Conservation (phyloP, 306 rosid species). For the Geum urbanum region DNA sequence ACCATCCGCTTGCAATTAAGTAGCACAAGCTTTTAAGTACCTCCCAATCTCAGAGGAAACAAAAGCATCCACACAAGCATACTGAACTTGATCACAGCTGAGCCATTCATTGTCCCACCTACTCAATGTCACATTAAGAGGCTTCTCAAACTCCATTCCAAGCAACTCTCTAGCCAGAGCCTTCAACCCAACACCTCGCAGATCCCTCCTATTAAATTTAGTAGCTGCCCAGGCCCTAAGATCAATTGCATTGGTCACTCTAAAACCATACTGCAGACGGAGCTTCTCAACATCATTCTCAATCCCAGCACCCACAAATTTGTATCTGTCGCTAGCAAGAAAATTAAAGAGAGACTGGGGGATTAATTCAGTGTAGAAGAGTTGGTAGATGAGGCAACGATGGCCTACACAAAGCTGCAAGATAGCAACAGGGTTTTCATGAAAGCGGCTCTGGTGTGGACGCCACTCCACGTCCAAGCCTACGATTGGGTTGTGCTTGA, state of each 20-base stretch:
- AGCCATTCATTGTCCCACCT: slow-evolving; percentile 52
- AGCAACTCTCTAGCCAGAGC: slow-evolving; percentile 27
- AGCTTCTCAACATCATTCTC: slow-evolving; percentile 33
- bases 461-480: slow-evolving; percentile 54
- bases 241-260: slow-evolving; percentile 29
- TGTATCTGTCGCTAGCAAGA: slow-evolving; percentile 5
- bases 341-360: slow-evolving; percentile 34
- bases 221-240: slow-evolving; percentile 27
- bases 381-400: slow-evolving; percentile 36
- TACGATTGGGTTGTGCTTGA: slow-evolving; percentile 18
- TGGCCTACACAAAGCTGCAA: slow-evolving; percentile 41
- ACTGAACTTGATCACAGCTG: slow-evolving; percentile 32
- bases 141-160: slow-evolving; percentile 38
- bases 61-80: slow-evolving; percentile 52
- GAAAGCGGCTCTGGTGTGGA: slow-evolving; percentile 20
- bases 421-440: slow-evolving; percentile 30
- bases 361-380: slow-evolving; percentile 19
- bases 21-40: slow-evolving; percentile 10
- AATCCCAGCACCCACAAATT: slow-evolving; percentile 49
- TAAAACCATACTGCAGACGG: slow-evolving; percentile 23
- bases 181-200: slow-evolving; percentile 40
- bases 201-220: not conserved
- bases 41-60: slow-evolving; percentile 40
- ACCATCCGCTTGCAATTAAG: slow-evolving; percentile 6
- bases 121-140: slow-evolving; percentile 40